Base-by-base conservation (phyloP, 495 filamentous ascomycete species). In the Trichodelitschia bisporula region DNA sequence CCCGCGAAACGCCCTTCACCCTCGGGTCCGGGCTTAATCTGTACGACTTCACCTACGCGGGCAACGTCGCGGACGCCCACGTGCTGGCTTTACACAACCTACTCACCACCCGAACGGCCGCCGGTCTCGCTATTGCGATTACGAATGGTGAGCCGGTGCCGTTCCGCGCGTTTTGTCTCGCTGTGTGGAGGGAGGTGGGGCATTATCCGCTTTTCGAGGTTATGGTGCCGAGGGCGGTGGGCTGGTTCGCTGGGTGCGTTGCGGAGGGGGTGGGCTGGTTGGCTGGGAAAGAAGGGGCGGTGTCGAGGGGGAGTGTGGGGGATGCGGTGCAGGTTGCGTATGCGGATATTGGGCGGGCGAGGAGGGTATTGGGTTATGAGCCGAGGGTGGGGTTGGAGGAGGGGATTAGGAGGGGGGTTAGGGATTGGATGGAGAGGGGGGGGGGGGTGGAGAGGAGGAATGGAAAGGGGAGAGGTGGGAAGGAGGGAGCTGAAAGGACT, bases 71-170 rank as follows among this genome's bases (percentile, higher is more conserved):
- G 11, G 57, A 71, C 37, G 67, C 67, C 13, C 66, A 73, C 41
- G 46, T 70, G 15, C 57, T 75, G 19, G 67, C 69, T 3, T 57
- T 60, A 3, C 56, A 63, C 38, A 69, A 69, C 38, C 50, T 72
- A 29, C 37, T 66, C 13, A 56, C 55, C 3, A 50, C 54, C 1
- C 54, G 44, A 23, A 65, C 62, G 4, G 66, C 65, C 15, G 62
- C 66, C 0, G 69, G 69, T 0, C 55, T 71, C 35, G 61, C 56
- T 11, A 66, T 72, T 40, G 70, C 66, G 45, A 62, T 73, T 19
- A 61, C 64, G 28, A 73, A 72, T 35, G 61, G 69, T 30, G 58
- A 72, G 39, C 64, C 61, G 12, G 57, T 69, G 18, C 43, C 62
- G 14, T 66, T 70, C 39, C 56, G 69, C 18, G 59, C 65, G 42